Conservation (phyloP, 2,329 filamentous ascomycete species). For the Pseudogymnoascus sp. region DNA sequence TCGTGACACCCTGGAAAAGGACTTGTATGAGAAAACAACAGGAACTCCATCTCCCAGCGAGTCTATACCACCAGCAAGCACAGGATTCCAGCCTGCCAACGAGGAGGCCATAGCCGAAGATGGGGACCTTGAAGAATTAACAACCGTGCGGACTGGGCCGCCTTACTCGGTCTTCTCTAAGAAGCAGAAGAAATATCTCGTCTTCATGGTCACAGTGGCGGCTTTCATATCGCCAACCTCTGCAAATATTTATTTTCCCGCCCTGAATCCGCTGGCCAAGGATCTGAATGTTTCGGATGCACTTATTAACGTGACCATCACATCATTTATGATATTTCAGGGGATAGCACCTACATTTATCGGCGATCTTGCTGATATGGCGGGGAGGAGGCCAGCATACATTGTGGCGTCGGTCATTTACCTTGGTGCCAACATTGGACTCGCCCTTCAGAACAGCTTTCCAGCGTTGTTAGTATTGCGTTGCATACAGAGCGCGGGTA, state of each 20-base stretch:
- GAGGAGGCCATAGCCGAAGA: constrained; percentile 21
- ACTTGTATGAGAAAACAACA: neutral
- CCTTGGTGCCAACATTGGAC: constrained; percentile 45
- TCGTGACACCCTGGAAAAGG: neutral
- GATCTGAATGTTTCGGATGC: constrained; percentile 10
- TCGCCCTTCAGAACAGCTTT: constrained; percentile 43
- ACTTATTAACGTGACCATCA: constrained; percentile 13
- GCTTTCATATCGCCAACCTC: constrained; percentile 25
- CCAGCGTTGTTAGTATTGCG: constrained; percentile 26
- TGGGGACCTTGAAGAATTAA: constrained; percentile 27
- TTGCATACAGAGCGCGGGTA: constrained; percentile 21
- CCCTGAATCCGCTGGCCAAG: neutral
- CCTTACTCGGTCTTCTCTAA: constrained; percentile 28
- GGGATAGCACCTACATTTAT: constrained; percentile 11
- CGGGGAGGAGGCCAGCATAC: constrained; percentile 48
- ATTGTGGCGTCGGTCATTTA: constrained; percentile 46
- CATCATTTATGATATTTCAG: constrained; percentile 13
- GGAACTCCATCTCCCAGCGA: neutral
- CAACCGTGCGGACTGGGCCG: constrained; percentile 25
- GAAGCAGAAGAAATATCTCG: constrained; percentile 45
- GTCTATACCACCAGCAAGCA: neutral
- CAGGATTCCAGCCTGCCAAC: neutral
- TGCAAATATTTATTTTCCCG: constrained; percentile 2
- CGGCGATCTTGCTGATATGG: constrained; percentile 36
- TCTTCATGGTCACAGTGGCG: constrained; percentile 46